Percentiles rank a stretch among this genome's conserved stretches.
Evolutionary conservation across 192 early-diverging fungal species (phyloP).

Genomic region (Coemansia sp.): DNA sequence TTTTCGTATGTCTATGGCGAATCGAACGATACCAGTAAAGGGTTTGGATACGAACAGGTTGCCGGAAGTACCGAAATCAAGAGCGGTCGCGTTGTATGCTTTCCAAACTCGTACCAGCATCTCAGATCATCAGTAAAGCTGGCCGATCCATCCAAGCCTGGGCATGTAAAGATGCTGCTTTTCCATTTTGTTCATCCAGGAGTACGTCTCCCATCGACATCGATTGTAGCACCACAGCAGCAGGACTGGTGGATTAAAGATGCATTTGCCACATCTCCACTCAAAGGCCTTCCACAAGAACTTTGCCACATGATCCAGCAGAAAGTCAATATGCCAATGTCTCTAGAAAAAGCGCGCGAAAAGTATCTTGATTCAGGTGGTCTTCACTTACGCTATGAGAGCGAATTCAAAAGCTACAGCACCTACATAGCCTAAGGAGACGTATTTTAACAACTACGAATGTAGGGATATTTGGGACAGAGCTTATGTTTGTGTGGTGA

Average conservation of each 20-base stretch:
- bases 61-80: conserved; percentile 41
- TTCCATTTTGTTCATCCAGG: conserved; percentile 69
- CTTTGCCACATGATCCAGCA: not conserved
- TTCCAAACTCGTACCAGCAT: no score
- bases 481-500: no score
- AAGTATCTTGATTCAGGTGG: not conserved
- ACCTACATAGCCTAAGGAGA: no score
- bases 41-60: conserved; percentile 21
- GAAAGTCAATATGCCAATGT: conserved; percentile 6
- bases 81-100: conserved; percentile 59
- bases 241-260: conserved; percentile 26
- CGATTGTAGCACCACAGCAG: conserved; percentile 64
- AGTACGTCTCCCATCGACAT: conserved; percentile 49
- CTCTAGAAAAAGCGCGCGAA: not conserved
- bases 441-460: no score
- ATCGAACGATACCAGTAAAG: conserved; percentile 24
- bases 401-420: not conserved
- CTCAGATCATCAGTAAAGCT: conserved; percentile 57
- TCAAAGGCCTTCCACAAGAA: not conserved
- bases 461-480: no score
- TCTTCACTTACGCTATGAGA: not conserved
- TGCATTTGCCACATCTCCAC: not conserved
- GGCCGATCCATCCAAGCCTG: conserved; percentile 55
- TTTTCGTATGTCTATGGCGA: conserved; percentile 16
- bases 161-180: conserved; percentile 60